Evolutionary conservation across 202 grass and related monocot genomes (phyloP).

Genomic region (Tripidium arundinaceum): DNA sequence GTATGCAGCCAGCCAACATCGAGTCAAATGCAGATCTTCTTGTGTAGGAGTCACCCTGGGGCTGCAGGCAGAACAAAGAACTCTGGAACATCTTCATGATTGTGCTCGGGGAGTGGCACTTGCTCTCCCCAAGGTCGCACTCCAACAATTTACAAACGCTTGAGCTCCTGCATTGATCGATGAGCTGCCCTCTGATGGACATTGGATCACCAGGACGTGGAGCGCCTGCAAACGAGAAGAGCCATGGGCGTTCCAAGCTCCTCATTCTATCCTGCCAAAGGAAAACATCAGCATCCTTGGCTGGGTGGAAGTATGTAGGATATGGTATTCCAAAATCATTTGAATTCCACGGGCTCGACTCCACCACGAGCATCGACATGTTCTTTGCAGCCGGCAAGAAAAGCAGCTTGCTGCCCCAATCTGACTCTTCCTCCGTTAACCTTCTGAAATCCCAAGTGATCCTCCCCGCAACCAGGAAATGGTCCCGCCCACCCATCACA

Average conservation of each 20-base stretch:
- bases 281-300: conserved; percentile 74
- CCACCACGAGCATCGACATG: conserved; percentile 92
- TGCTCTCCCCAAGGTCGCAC: conserved; percentile 91
- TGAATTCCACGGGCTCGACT: conserved; percentile 87
- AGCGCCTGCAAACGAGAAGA: conserved; percentile 91
- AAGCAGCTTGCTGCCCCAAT: conserved; percentile 90
- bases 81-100: conserved; percentile 98
- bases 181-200: conserved; percentile 81
- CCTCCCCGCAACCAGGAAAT: conserved; percentile 88
- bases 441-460: conserved; percentile 98
- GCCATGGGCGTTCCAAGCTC: conserved; percentile 60
- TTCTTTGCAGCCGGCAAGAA: conserved; percentile 81
- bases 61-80: conserved; percentile 90
- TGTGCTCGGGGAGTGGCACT: conserved; percentile 80
- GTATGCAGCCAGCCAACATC: no score
- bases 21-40: conserved; percentile 94
- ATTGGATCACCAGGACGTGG: conserved; percentile 75
- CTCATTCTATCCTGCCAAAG: conserved; percentile 93
- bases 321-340: conserved; percentile 91
- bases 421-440: conserved; percentile 54
- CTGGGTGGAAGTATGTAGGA: conserved; percentile 87
- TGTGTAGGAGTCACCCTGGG: conserved; percentile 90
- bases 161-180: conserved; percentile 79
- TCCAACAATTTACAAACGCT: conserved; percentile 72
- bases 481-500: conserved; percentile 86